Evolutionary conservation across 306 rosid species (phyloP).

Genomic region (Sindora glabra): DNA sequence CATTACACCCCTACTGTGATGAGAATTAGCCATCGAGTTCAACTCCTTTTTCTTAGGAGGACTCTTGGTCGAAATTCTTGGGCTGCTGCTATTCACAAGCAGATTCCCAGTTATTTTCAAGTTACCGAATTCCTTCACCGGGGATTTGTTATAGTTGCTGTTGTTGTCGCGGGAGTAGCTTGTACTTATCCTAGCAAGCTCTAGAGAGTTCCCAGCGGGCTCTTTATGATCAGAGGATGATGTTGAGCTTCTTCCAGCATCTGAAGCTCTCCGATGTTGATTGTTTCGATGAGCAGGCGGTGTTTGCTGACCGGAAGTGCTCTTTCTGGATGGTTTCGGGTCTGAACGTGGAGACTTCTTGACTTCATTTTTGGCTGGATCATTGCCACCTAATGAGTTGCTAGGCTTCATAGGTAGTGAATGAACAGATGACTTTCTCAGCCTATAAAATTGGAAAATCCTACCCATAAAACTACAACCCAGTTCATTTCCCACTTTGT

Average conservation of each 20-base stretch:
- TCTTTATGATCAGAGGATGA: constrained; percentile 40
- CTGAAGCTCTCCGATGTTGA: constrained; percentile 37
- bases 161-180: constrained; percentile 17
- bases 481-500: constrained; percentile 22
- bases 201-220: constrained; percentile 13
- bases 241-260: constrained; percentile 63
- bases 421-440: constrained; percentile 63
- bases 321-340: constrained; percentile 26
- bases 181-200: constrained; percentile 36
- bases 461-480: constrained; percentile 65
- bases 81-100: constrained; percentile 40
- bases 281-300: constrained; percentile 24
- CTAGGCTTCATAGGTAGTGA: constrained; percentile 47
- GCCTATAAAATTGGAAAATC: constrained; percentile 45
- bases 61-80: constrained; percentile 26
- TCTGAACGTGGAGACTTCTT: constrained; percentile 14
- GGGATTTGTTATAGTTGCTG: constrained; percentile 26
- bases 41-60: constrained; percentile 24
- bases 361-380: constrained; percentile 10
- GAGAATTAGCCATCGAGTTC: constrained; percentile 5
- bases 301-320: constrained; percentile 21
- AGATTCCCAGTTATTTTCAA: constrained; percentile 44
- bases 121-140: constrained; percentile 29
- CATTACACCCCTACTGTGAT: constrained; percentile 31
- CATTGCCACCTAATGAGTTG: constrained; percentile 16